Evolutionary conservation across 345 rosid genomes (phyloP), one percentile per base, ranked within the genome.

Genomic region (Salix dunnii): DNA sequence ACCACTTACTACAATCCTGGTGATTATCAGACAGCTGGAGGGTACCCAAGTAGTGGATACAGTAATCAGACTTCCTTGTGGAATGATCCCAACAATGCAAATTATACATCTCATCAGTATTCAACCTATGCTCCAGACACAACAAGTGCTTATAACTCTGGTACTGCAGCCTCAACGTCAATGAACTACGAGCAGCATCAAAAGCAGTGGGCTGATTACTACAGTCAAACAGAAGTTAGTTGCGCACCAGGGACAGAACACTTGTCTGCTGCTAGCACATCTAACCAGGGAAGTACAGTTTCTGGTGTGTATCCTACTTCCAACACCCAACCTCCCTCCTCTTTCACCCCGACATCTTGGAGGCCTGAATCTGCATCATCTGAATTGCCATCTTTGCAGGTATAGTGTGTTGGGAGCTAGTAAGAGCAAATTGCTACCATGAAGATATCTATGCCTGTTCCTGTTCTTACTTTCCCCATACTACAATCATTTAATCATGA

Each of bases 241-340:
- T 96, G 99, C 85, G 99, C 99, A 70, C 99, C 98, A 0, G 99
- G 99, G 72, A 96, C 98, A 21, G 99, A 96, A 80, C 92, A 87
- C 78, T 76, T 88, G 82, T 82, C 95, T 80, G 84, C 85, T 85
- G 43, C 89, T 70, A 78, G 84, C 81, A 72, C 91, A 58, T 77
- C 87, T 80, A 89, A 84, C 71, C 91, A 82, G 84, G 90, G 83
- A 46, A 85, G 86, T 82, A 84, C 90, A 69, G 84, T 67, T 83
- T 81, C 92, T 67, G 84, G 82, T 81, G 89, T 86, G 68, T 81
- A 87, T 72, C 81, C 91, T 70, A 80, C 87, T 74, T 81, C 94
- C 84, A 85, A 76, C 84, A 86, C 81, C 83, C 96, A 94, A 80
- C 91, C 84, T 69, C 81, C 89, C 25, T 80, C 86, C 9, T 78